phyloP scores from a whole-genome alignment of 2,329 filamentous ascomycete genomes.

The Teratosphaeria destructans region DNA sequence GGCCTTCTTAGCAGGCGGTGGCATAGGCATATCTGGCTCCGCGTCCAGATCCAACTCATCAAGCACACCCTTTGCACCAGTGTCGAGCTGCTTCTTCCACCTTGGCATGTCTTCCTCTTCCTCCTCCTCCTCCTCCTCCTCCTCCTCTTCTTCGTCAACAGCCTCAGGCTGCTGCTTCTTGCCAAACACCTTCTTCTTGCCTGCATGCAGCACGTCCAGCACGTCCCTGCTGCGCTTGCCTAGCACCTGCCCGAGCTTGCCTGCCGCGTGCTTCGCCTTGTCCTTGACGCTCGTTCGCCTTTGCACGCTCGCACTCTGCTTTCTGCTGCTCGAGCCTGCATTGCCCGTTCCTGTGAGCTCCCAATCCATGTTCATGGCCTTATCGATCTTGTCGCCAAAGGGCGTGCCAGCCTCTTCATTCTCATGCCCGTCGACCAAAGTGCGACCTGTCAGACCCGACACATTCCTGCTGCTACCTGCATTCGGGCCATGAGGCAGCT shows the following conservation, averaged over 20 bases:
- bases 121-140: conserved; percentile 8
- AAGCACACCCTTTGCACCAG: conserved; percentile 19
- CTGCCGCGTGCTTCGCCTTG: conserved; percentile 19
- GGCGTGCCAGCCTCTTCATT: conserved; percentile 11
- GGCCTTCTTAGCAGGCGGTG: conserved; percentile 18
- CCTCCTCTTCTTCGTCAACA: conserved; percentile 12
- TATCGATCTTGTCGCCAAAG: conserved; percentile 28
- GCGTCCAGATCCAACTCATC: conserved; percentile 21
- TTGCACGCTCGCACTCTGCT: conserved; percentile 7
- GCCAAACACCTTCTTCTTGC: conserved; percentile 24
- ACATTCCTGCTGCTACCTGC: conserved; percentile 34
- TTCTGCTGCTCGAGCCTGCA: conserved; percentile 3
- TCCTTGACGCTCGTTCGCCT: conserved; percentile 21
- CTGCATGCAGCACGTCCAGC: conserved; percentile 20
- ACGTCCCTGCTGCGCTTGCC: conserved; percentile 28
- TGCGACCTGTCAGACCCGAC: conserved; percentile 25
- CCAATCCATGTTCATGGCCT: conserved; percentile 38
- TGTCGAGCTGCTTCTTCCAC: conserved; percentile 23
- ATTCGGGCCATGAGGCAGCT: conserved; percentile 9
- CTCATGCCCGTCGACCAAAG: conserved; percentile 16
- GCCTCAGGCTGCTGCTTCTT: conserved; percentile 8
- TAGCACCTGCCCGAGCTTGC: conserved; percentile 20
- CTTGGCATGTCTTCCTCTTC: conserved; percentile 12
- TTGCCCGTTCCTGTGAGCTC: conserved; percentile 9
- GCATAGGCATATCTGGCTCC: conserved; percentile 8